phyloP scores from a whole-genome alignment of 371 early-diverging fungal species.

The Mucor plumbeus region DNA sequence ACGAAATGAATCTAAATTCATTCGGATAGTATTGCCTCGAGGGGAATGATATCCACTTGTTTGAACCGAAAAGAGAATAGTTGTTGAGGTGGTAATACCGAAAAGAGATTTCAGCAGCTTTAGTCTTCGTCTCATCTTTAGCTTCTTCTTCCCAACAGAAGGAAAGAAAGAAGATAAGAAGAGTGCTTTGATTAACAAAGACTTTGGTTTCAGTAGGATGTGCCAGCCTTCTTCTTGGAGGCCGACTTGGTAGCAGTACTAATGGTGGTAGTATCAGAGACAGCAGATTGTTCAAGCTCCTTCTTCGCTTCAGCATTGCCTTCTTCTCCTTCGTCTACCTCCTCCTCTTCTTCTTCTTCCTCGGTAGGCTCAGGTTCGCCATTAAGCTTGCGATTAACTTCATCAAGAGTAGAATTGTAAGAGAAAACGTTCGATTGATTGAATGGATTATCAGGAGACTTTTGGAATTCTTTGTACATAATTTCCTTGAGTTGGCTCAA shows the following conservation, averaged over 20 bases:
- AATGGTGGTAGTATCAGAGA: not conserved
- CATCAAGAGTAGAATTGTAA: constrained; percentile 74
- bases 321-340: constrained; percentile 8
- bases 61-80: not conserved
- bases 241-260: not conserved
- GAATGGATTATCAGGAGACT: constrained; percentile 88
- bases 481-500: constrained; percentile 78
- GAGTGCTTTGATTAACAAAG: constrained; percentile 4
- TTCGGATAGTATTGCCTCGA: constrained; percentile 13
- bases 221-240: constrained; percentile 15
- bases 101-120: constrained; percentile 9
- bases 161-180: not conserved
- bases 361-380: constrained; percentile 18
- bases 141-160: not conserved
- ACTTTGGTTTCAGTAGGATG: constrained; percentile 19
- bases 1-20: not conserved
- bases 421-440: constrained; percentile 73
- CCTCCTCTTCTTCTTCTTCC: constrained; percentile 9
- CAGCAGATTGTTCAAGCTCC: not conserved
- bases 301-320: not conserved
- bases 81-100: not conserved
- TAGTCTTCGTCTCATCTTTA: constrained; percentile 5
- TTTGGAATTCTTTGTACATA: constrained; percentile 80
- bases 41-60: constrained; percentile 13
- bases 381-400: constrained; percentile 52